Evolutionary conservation across 257 asterid species (phyloP).

Genomic region (Hygrophila difformis): DNA sequence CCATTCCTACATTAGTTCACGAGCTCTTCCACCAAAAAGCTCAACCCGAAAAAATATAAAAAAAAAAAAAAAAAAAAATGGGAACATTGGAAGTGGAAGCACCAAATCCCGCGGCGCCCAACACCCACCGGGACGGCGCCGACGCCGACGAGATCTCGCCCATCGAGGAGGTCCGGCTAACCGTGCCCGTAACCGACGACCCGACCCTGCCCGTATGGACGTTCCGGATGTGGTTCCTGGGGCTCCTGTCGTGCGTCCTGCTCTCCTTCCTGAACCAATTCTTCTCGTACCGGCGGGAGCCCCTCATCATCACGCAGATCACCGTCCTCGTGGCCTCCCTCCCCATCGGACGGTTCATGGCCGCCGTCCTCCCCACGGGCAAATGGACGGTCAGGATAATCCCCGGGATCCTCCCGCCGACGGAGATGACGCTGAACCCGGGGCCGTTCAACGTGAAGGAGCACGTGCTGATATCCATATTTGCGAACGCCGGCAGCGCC

Average conservation of each 20-base stretch:
- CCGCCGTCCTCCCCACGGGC: slow-evolving; percentile 42
- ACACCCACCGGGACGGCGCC: neutral
- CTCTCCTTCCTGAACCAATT: slow-evolving; percentile 78
- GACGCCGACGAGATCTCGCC: slow-evolving; percentile 50
- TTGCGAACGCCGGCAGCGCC: slow-evolving; percentile 74
- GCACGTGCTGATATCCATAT: slow-evolving; percentile 64
- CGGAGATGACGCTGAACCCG: slow-evolving; percentile 53
- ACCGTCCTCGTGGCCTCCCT: slow-evolving; percentile 57
- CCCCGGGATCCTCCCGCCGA: slow-evolving; percentile 24
- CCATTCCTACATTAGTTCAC: too few species aligned
- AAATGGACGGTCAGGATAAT: slow-evolving; percentile 39
- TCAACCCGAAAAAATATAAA: too few species aligned
- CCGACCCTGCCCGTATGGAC: slow-evolving; percentile 74
- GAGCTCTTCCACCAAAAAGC: too few species aligned
- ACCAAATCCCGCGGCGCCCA: slow-evolving; percentile 13
- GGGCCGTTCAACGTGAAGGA: slow-evolving; percentile 85
- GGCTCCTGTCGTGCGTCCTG: slow-evolving; percentile 51
- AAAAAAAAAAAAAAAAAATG: too few species aligned
- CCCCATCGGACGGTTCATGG: slow-evolving; percentile 76
- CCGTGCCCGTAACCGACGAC: slow-evolving; percentile 62
- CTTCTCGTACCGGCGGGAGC: slow-evolving; percentile 56
- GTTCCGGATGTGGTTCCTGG: slow-evolving; percentile 76
- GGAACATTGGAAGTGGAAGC: slow-evolving; percentile 22
- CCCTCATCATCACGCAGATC: slow-evolving; percentile 58
- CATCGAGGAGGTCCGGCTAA: slow-evolving; percentile 59